Percentiles rank a stretch among this genome's conserved stretches.
Conservation (phyloP, 2,329 filamentous ascomycete genomes). For the Epicoccum nigrum region DNA sequence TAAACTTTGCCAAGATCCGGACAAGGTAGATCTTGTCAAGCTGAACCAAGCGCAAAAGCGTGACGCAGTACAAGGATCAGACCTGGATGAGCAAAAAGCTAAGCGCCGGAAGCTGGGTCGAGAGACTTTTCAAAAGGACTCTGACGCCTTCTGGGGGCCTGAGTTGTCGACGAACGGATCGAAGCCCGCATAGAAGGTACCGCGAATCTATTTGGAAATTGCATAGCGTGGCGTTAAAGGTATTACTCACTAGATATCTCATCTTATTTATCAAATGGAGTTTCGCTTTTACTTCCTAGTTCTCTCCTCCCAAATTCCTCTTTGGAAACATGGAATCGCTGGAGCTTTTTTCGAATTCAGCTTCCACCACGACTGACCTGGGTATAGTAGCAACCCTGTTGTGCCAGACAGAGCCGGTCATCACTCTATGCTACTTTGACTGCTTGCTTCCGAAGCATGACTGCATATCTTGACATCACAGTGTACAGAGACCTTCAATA, state of each 20-base stretch:
- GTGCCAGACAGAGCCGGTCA: no score
- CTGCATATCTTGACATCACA: no score
- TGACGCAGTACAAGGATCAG: conserved; percentile 44
- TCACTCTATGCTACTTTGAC: no score
- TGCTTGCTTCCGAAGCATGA: no score
- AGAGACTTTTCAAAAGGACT: conserved; percentile 53
- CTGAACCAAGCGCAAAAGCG: conserved; percentile 67
- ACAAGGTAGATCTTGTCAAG: conserved; percentile 73
- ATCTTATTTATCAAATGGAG: no score
- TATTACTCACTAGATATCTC: neutral
- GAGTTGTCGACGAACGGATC: conserved; percentile 12
- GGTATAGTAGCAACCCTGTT: no score
- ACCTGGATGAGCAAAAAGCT: conserved; percentile 50
- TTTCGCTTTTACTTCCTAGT: no score
- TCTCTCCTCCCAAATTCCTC: no score
- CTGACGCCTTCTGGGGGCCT: conserved; percentile 55
- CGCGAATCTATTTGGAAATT: neutral
- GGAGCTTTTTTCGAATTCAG: no score
- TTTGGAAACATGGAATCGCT: no score
- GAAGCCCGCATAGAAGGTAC: conserved; percentile 1
- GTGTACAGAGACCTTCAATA: no score
- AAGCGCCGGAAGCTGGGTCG: conserved; percentile 54
- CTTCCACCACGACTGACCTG: no score
- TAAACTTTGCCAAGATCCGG: conserved; percentile 75
- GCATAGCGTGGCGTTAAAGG: conserved; percentile 16